These are phyloP conservation scores for Paraphaeosphaeria minitans DNA, from an alignment of 2,329 filamentous ascomycete species.

Conservation along the genomic window DNA sequence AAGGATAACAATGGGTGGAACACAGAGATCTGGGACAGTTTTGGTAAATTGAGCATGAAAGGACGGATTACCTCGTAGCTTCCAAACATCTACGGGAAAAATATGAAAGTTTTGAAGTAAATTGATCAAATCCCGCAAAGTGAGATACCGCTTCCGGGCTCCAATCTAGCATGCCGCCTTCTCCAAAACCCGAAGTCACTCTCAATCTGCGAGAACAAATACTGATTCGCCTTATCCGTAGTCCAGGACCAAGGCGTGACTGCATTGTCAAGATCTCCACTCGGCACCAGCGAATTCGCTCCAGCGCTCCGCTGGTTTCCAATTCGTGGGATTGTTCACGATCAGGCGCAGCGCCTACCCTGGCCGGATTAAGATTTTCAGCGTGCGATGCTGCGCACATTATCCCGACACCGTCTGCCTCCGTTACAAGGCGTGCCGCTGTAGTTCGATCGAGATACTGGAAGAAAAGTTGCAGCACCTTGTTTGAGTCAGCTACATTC, in stretches of 20 bases:
- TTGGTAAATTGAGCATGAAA: slow-evolving; percentile 40
- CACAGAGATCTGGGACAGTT: slow-evolving; percentile 40
- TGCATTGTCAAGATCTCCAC: slow-evolving; percentile 11
- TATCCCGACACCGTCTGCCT: slow-evolving; percentile 31
- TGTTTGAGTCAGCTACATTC: background rate
- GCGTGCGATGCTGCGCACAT: slow-evolving; percentile 13
- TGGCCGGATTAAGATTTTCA: background rate
- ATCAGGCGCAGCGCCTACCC: background rate
- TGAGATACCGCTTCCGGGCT: slow-evolving; percentile 23
- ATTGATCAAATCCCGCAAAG: background rate
- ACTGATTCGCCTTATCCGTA: slow-evolving; percentile 37
- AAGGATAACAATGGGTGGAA: slow-evolving; percentile 24
- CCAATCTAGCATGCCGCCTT: slow-evolving; percentile 32
- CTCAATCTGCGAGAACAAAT: slow-evolving; percentile 39
- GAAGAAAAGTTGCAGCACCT: slow-evolving; percentile 52
- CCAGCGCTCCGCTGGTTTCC: background rate
- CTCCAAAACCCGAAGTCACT: slow-evolving; percentile 39
- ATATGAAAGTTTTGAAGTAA: background rate
- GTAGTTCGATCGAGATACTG: slow-evolving; percentile 55
- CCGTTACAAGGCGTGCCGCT: slow-evolving; percentile 45
- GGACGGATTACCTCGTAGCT: slow-evolving; percentile 32
- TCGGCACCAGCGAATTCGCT: background rate
- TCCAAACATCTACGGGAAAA: background rate
- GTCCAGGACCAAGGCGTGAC: slow-evolving; percentile 36
- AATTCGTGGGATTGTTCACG: background rate